Percentiles rank a stretch among this genome's conserved stretches.
Evolutionary conservation across 495 filamentous ascomycete species (phyloP).

Genomic region (Peziza echinospora): DNA sequence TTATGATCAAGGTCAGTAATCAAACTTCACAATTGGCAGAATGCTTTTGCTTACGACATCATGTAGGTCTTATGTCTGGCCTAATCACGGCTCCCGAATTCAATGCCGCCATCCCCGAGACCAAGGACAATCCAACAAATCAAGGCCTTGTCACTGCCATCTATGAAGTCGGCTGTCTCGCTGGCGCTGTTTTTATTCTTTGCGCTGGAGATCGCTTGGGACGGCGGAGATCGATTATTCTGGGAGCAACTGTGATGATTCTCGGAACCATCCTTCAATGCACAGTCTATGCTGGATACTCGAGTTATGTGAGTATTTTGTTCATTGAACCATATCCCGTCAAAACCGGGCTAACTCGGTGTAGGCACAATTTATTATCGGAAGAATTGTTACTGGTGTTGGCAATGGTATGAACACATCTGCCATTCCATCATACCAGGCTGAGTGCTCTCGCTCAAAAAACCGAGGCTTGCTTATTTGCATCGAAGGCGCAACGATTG

Average conservation of each 20-base stretch:
- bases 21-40: slow-evolving; percentile 11
- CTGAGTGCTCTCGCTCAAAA: slow-evolving; percentile 37
- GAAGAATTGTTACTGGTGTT: slow-evolving; percentile 49
- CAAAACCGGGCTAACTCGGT: too few species aligned
- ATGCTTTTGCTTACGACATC: not conserved
- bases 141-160: slow-evolving; percentile 66
- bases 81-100: slow-evolving; percentile 58
- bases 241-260: slow-evolving; percentile 50
- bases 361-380: slow-evolving; percentile 49
- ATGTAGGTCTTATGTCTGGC: slow-evolving; percentile 52
- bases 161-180: slow-evolving; percentile 60
- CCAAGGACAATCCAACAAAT: slow-evolving; percentile 43
- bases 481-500: slow-evolving; percentile 61
- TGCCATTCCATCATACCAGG: slow-evolving; percentile 64
- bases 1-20: slow-evolving; percentile 34
- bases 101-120: slow-evolving; percentile 45
- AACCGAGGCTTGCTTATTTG: slow-evolving; percentile 69
- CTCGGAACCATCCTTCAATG: slow-evolving; percentile 51
- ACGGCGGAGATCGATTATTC: slow-evolving; percentile 35
- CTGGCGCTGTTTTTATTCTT: slow-evolving; percentile 51
- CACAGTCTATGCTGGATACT: slow-evolving; percentile 16
- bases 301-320: slow-evolving; percentile 10
- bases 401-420: slow-evolving; percentile 63
- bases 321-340: too few species aligned
- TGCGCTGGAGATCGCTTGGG: slow-evolving; percentile 46